Conservation (phyloP, 345 rosid species). For the Atalantia buxifolia region DNA sequence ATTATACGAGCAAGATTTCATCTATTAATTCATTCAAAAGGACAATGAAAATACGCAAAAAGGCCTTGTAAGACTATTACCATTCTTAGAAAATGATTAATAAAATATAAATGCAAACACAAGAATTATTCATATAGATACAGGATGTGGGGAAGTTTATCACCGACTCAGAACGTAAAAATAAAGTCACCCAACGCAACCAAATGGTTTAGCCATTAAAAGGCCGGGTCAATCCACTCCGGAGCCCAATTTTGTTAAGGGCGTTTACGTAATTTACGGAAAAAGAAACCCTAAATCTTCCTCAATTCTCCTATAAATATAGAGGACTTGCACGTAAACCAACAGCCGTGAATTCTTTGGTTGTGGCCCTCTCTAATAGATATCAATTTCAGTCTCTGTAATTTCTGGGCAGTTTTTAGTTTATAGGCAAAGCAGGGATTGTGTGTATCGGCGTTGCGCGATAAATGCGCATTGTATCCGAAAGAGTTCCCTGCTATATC, state of each 20-base stretch:
- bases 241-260: background rate
- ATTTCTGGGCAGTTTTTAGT: no score
- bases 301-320: background rate
- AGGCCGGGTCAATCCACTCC: background rate
- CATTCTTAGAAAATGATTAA: no score
- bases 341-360: background rate
- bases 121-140: no score
- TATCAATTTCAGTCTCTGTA: no score
- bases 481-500: slow-evolving; percentile 11
- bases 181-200: no score
- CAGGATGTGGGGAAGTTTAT: background rate
- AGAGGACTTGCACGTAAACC: background rate
- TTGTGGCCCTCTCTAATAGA: no score
- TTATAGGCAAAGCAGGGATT: background rate
- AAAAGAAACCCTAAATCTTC: slow-evolving; percentile 3
- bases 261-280: background rate
- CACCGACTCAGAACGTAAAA: no score
- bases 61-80: no score
- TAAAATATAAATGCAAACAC: no score
- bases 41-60: background rate
- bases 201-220: background rate
- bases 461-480: slow-evolving; percentile 1
- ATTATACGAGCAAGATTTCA: background rate
- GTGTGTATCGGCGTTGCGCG: slow-evolving; percentile 8
- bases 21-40: background rate